Evolutionary conservation across 73 alveolate species (phyloP).

Genomic region (Uronychia binucleata): DNA sequence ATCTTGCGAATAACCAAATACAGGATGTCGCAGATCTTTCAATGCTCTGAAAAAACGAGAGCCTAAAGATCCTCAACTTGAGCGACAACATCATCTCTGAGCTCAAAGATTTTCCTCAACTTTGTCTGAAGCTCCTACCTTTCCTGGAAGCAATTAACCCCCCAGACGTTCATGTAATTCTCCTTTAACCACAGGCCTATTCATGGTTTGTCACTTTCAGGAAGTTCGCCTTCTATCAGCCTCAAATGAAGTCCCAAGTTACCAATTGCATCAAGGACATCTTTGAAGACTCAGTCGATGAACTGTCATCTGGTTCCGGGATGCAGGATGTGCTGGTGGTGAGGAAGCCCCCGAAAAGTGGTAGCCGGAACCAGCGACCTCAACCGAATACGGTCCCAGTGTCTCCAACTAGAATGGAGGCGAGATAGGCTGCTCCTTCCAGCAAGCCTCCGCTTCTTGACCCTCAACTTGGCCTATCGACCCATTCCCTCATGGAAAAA

Average conservation of each 20-base stretch:
- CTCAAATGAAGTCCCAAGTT: not conserved
- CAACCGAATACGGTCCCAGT: no score
- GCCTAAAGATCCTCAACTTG: not conserved
- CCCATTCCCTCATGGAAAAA: not conserved
- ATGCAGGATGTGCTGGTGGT: not conserved
- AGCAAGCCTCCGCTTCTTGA: no score
- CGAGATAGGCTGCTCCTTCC: no score
- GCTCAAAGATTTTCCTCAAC: not conserved
- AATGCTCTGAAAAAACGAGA: not conserved
- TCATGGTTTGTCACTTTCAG: not conserved
- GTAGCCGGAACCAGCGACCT: no score
- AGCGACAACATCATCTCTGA: not conserved
- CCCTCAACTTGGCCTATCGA: not conserved
- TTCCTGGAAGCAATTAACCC: not conserved
- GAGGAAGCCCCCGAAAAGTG: no score
- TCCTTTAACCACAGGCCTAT: not conserved
- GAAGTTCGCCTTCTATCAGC: not conserved
- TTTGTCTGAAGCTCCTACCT: not conserved
- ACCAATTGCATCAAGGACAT: not conserved
- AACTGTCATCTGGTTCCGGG: not conserved
- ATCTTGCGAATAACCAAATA: not conserved
- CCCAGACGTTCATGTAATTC: not conserved
- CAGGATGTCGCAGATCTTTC: not conserved
- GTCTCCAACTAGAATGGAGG: no score
- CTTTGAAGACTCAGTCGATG: not conserved